Evolutionary conservation across 176 grass and related monocot species (phyloP), one percentile per base, ranked within the genome.

Genomic region (Oryza meyeriana): DNA sequence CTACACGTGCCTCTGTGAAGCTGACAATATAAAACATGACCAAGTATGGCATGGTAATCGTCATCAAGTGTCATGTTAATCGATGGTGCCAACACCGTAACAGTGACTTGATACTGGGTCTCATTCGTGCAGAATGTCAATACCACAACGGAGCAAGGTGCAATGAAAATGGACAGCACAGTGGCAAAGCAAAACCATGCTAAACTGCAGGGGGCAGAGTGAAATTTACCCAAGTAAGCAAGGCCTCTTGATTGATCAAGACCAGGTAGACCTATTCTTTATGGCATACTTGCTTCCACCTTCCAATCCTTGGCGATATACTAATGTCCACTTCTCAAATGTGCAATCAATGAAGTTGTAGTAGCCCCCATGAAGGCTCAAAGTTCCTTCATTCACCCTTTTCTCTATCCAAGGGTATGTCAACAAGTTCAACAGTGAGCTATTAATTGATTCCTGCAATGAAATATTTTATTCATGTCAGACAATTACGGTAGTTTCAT

Each of bases 251-350:
- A 72, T 66, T 78, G 35, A 30, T 98, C 77, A 98, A 67, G 84
- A 86, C 93, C 90, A 98, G 14, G 90, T 87, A 24, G 93, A 84
- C 24, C 84, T 86, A 61, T 93, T 93, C 72, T 91, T 98, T 33
- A 99, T 95, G 52, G 86, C 96, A 79, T 99, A 99, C 76, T 99
- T 99, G 82, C 93, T 95, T 55, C 93, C 96, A 58, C 96, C 96
- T 64, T 93, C 85, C 59, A 99, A 78, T 36, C 82, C 87, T 90
- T 88, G 62, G 80, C 89, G 70, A 50, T 99, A 99, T 20, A 95
- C 82, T 36, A 99, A 70, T 6, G 93, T 95, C 96, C 96, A 95
- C 71, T 99, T 93, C 75, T 99, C 91, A 74, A 99, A 99, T 26
- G 88, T 95, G 76, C 91, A 99, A 82, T 92, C 85, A 11, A 93